Percentiles rank a stretch among this genome's conserved stretches.
Evolutionary conservation across 805 yeast genomes (phyloP).

Genomic region (Blastobotrys peoriensis): DNA sequence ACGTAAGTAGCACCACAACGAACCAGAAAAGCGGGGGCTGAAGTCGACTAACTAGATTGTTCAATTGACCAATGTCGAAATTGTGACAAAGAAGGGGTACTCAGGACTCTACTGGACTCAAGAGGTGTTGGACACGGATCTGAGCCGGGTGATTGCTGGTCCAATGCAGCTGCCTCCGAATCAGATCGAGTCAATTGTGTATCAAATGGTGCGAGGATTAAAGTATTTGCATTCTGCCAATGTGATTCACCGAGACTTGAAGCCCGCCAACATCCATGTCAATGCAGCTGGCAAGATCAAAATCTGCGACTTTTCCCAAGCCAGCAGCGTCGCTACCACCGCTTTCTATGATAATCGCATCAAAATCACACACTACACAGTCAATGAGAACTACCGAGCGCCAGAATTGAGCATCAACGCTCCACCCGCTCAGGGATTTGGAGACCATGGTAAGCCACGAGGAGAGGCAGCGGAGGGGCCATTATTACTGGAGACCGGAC

Average conservation of each 20-base stretch:
- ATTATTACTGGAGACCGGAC: too few relatives aligned
- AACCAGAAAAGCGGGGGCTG: too few relatives aligned
- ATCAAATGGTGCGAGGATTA: conserved; percentile 80
- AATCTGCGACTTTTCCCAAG: conserved; percentile 93
- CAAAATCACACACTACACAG: conserved; percentile 54
- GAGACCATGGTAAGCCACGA: background rate
- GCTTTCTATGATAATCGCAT: conserved; percentile 2
- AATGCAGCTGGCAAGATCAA: conserved; percentile 68
- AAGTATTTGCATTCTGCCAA: conserved; percentile 89
- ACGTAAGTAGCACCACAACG: background rate
- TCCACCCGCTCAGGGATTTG: conserved; percentile 30
- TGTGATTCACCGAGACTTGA: conserved; percentile 86
- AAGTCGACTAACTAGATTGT: too few relatives aligned
- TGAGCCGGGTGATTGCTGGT: conserved; percentile 57
- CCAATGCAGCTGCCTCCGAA: conserved; percentile 78
- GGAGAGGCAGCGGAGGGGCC: too few relatives aligned
- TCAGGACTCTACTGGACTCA: conserved; percentile 88
- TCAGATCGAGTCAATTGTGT: conserved; percentile 68
- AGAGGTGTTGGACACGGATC: conserved; percentile 76
- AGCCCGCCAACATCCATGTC: conserved; percentile 84
- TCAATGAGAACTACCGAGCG: conserved; percentile 93
- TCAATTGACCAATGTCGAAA: conserved; percentile 64
- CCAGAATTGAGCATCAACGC: conserved; percentile 54
- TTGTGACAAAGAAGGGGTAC: conserved; percentile 57
- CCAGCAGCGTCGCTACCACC: conserved; percentile 56